phyloP scores from a whole-genome alignment of 139 green algal species.

The Trebouxia sp. region DNA sequence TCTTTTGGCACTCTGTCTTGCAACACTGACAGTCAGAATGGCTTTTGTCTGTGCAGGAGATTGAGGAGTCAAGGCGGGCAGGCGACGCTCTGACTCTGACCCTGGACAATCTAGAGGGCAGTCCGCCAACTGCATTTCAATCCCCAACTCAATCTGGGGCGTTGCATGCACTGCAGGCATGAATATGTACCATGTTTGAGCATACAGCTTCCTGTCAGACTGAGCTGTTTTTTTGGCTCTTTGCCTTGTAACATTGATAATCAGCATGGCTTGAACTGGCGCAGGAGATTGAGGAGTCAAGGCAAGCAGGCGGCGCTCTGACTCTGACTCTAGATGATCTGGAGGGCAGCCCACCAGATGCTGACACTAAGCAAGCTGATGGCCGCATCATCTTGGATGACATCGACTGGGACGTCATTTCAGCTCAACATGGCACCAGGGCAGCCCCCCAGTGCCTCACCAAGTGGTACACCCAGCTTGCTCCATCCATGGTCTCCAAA shows the following conservation, averaged over 20 bases:
- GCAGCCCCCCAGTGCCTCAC: constrained; percentile 49
- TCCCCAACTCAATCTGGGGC: too few relatives aligned
- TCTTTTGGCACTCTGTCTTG: too few relatives aligned
- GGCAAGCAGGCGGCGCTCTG: neutral
- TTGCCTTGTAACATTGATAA: too few relatives aligned
- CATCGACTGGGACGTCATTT: constrained; percentile 65
- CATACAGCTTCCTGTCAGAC: neutral
- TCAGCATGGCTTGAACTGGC: too few relatives aligned
- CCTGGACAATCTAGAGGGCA: constrained; percentile 8
- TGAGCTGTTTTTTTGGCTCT: too few relatives aligned
- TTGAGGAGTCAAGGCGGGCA: neutral
- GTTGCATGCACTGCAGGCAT: too few relatives aligned
- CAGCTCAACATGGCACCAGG: constrained; percentile 43
- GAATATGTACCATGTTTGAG: neutral
- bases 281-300: neutral
- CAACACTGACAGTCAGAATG: too few relatives aligned
- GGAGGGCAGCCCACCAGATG: neutral
- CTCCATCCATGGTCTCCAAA: constrained; percentile 58
- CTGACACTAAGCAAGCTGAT: neutral
- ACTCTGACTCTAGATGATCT: constrained; percentile 20
- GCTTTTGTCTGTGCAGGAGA: neutral
- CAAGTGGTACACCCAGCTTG: constrained; percentile 61
- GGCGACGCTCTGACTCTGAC: neutral
- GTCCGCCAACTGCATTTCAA: neutral
- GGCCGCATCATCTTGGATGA: constrained; percentile 60